Base-by-base conservation (phyloP, 768 basidiomycete genomes). In the Rhodocollybia butyracea region DNA sequence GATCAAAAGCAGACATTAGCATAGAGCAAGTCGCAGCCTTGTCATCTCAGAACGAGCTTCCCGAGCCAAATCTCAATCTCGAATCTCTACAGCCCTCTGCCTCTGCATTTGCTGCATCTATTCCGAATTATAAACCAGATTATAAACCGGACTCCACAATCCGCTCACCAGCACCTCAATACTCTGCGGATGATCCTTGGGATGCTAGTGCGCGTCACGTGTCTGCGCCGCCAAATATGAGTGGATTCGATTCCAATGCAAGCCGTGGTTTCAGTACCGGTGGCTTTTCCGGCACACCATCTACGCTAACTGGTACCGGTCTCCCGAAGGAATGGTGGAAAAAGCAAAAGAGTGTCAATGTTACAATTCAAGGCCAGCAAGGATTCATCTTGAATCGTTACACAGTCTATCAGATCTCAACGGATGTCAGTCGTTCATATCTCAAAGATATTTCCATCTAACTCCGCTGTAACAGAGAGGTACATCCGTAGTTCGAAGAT, bases 341-440 rank as follows among this genome's bases (percentile, higher is more conserved):
- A 71, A 85, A 76, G 59, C 84, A 90, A 66, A 89, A 93, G 68
- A 78, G 66, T 2, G 83, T 90, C 19, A 74, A 78, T 50, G 83
- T 97, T 38, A 81, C 77, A 42, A 77, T 94, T 46, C 73, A 90
- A 41, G 94, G 94, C 29, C 92, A 91, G 61, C 93, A 95, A 67
- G 94, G 94, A 2, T 95, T 95, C 72, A 88, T 96, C 61, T 71
- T 96, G 61, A 93, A 90, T 62, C 82, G 95, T 53, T 89, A 91
- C 64, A 89, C 83, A 55, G 85, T 93, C 3, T 98, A 96, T 66
- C 85, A 89, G 64, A 76, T 98, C 27, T 71, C 79, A 11, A 84
- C 90, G 22, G 87, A 91, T 51, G 91, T 92, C 60, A 67, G 86
- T 75, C 38, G n/a, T 40, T 29, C 31, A 22, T 54, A 34, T 32